Percentiles rank a stretch among this genome's conserved stretches.
Conservation (phyloP, 305 asterid species). For the Fraxinus albicans region DNA sequence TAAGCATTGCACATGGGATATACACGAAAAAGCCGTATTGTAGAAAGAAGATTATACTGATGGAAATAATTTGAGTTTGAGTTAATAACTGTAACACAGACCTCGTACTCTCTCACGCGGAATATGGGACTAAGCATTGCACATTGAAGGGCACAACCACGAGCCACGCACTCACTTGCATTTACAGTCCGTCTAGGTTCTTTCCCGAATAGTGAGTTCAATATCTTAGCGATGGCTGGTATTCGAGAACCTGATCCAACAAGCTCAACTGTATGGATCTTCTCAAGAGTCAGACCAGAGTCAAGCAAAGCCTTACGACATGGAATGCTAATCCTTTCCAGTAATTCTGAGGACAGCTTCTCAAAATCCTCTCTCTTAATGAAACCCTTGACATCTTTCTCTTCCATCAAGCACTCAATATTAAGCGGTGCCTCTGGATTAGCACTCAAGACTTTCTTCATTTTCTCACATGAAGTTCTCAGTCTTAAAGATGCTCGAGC, state of each 20-base stretch:
- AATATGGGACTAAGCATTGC: conserved; percentile 91
- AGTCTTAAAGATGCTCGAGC: conserved; percentile 82
- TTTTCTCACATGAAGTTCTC: conserved; percentile 89
- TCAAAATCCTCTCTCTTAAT: conserved; percentile 93
- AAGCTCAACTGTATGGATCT: conserved; percentile 86
- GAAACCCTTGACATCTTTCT: conserved; percentile 88
- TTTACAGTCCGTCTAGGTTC: conserved; percentile 83
- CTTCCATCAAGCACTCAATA: conserved; percentile 97
- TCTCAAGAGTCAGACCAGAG: conserved; percentile 65
- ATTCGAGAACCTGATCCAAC: conserved; percentile 96
- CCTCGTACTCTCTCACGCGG: conserved; percentile 89
- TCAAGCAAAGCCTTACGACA: conserved; percentile 71
- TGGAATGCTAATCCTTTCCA: conserved; percentile 68
- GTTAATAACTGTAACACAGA: conserved; percentile 34
- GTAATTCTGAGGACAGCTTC: conserved; percentile 58
- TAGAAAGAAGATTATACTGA: not conserved
- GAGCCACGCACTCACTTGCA: conserved; percentile 98
- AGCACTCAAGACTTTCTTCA: conserved; percentile 97
- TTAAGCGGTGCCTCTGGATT: conserved; percentile 89
- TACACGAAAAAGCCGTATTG: not conserved
- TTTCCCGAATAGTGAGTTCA: conserved; percentile 60
- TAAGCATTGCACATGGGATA: conserved; percentile 76
- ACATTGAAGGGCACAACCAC: conserved; percentile 93
- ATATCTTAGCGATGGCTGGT: conserved; percentile 71
- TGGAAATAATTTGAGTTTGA: not conserved